Percentiles rank a stretch among this genome's conserved stretches.
These are phyloP conservation scores for Cordyceps pruinosa DNA, from an alignment of 2,329 filamentous ascomycete genomes.

Conservation along the genomic window DNA sequence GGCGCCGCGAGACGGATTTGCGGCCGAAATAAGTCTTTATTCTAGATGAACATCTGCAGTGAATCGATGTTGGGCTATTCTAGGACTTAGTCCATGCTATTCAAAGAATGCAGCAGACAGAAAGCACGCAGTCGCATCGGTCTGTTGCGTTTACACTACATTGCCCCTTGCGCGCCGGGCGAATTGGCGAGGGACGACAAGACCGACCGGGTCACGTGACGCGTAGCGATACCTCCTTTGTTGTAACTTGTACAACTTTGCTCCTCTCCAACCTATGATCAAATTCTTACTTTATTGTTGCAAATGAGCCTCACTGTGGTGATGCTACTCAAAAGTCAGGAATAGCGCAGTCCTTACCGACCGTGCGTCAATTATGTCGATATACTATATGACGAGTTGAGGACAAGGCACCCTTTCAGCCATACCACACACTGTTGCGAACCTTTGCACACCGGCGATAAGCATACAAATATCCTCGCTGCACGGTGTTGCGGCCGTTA, in stretches of 20 bases:
- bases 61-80: not conserved
- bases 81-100: not conserved
- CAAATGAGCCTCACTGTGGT: too few relatives aligned
- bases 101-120: not conserved
- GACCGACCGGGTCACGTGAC: constrained; percentile 3
- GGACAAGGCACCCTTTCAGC: too few relatives aligned
- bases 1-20: not conserved
- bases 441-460: too few relatives aligned
- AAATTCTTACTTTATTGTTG: too few relatives aligned
- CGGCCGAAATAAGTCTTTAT: not conserved
- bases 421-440: too few relatives aligned
- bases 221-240: too few relatives aligned
- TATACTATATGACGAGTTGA: too few relatives aligned
- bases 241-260: not conserved
- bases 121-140: not conserved
- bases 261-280: not conserved
- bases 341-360: too few relatives aligned
- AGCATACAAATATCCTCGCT: too few relatives aligned
- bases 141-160: constrained; percentile 4
- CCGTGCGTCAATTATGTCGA: too few relatives aligned
- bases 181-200: not conserved
- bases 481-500: too few relatives aligned
- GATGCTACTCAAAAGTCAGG: too few relatives aligned
- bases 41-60: not conserved
- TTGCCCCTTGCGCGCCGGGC: not conserved